Base-by-base conservation (phyloP, 352 stramenopile species). In the Phytophthora pisi region DNA sequence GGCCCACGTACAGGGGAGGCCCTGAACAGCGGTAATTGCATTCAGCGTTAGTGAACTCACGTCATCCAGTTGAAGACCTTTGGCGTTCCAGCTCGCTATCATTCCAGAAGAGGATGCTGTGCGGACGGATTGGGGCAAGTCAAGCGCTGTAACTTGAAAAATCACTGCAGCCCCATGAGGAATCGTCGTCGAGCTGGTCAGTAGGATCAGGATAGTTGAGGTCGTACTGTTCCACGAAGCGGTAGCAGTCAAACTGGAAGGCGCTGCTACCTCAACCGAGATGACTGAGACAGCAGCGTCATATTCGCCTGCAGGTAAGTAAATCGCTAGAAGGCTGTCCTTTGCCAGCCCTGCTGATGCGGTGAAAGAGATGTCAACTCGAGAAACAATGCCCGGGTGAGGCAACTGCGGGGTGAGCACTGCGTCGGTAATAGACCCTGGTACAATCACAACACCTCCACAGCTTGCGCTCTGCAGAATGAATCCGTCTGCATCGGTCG, bases 121-220 rank as follows among this genome's bases (percentile, higher is more conserved):
- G 4, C 83, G 72, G 46, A 89, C 59, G 0, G 83, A 90, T 30
- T 69, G 73, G 2, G 83, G 81, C 77, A 86, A 85, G 6, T 70
- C 59, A 0, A 91, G 36, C 2, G 79, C 71, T 5, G 69, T 74
- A 26, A 90, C 68, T 51, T 68, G 58, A 16, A 90, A 64, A 20
- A 31, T 62, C 8, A 90, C 61, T 2, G 31, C 50, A 18, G 73
- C 65, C 0, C 63, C 68, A 46, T 78, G 61, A 2, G 66, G 49
- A 43, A 91, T 77, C 0, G 68, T 55, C 4, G 8, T 68, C 2
- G 54, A 23, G 34, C 69, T 78, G 4, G 69, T 75, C 28, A 91
- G 18, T n/a, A 75, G 16, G 18, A 91, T 54, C n/a, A 74, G 31
- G 13, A 90, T 66, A 28, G 66, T 66, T 26, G 79, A 74, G 5